Evolutionary conservation across 2,329 filamentous ascomycete species (phyloP).

Genomic region (Calonectria fujianensis): DNA sequence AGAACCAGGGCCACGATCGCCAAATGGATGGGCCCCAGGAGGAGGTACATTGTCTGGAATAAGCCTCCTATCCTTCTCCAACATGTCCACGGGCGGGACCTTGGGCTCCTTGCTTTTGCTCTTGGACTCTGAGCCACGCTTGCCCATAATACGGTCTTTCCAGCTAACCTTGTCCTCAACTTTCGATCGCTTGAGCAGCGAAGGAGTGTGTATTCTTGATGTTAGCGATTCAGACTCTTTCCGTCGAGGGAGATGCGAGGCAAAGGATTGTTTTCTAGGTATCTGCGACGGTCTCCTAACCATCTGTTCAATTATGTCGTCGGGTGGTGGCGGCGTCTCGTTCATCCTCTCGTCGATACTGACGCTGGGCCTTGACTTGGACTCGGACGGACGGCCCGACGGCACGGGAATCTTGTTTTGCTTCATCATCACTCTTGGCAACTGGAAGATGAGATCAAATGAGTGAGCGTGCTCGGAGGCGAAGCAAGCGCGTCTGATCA

Average conservation of each 20-base stretch:
- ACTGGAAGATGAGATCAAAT: no score
- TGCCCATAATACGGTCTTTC: slow-evolving; percentile 36
- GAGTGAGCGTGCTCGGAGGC: slow-evolving; percentile 12
- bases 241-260: slow-evolving; percentile 2
- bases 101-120: slow-evolving; percentile 12
- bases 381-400: slow-evolving; percentile 1
- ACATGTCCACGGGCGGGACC: not conserved
- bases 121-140: slow-evolving; percentile 31
- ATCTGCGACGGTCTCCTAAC: not conserved
- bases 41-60: slow-evolving; percentile 11
- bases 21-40: slow-evolving; percentile 4
- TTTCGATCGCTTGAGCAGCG: slow-evolving; percentile 15
- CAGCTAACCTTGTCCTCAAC: slow-evolving; percentile 28
- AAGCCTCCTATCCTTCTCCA: not conserved
- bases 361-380: slow-evolving; percentile 17
- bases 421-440: not conserved
- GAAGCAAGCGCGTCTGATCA: slow-evolving; percentile 9
- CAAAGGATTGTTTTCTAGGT: slow-evolving; percentile 11
- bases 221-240: slow-evolving; percentile 3
- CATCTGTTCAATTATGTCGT: slow-evolving; percentile 24
- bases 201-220: slow-evolving; percentile 9
- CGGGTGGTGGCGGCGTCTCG: slow-evolving; percentile 3
- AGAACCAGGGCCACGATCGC: not conserved
- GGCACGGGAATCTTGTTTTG: slow-evolving; percentile 19
- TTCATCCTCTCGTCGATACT: slow-evolving; percentile 9